Evolutionary conservation across 2,329 filamentous ascomycete species (phyloP).

Genomic region (Trichoderma citrinoviride): DNA sequence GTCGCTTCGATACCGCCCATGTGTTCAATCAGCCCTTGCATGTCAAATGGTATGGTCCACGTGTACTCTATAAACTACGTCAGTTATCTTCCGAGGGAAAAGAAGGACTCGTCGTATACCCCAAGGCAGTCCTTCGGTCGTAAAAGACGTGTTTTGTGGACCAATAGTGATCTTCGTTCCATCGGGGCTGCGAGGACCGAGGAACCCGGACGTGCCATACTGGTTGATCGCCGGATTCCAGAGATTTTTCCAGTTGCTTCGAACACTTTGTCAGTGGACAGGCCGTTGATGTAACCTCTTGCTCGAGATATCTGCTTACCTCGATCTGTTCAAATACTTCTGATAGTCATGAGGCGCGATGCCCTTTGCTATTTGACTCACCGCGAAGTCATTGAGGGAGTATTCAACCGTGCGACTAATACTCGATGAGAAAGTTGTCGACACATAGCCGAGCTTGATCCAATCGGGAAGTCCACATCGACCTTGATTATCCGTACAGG

Average conservation of each 20-base stretch:
- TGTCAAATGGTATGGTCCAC: conserved; percentile 58
- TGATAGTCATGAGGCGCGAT: conserved; percentile 49
- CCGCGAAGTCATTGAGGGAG: conserved; percentile 55
- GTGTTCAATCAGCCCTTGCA: conserved; percentile 48
- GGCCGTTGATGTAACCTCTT: not conserved
- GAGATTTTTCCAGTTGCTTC: conserved; percentile 56
- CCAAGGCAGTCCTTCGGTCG: conserved; percentile 17
- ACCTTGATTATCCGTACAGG: conserved; percentile 51
- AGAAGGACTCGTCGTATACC: not conserved
- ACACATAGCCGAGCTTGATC: conserved; percentile 56
- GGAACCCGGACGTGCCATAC: conserved; percentile 39
- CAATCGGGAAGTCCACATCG: conserved; percentile 59
- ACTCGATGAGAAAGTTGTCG: conserved; percentile 49
- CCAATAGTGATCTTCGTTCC: conserved; percentile 10
- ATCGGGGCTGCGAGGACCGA: conserved; percentile 11
- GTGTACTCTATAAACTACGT: conserved; percentile 47
- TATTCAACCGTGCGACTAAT: conserved; percentile 58
- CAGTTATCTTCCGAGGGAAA: too few relatives aligned
- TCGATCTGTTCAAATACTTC: conserved; percentile 44
- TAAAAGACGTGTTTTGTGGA: conserved; percentile 7
- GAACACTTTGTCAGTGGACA: not conserved
- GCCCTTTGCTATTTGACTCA: conserved; percentile 37
- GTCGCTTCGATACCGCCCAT: conserved; percentile 52
- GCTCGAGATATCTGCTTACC: not conserved
- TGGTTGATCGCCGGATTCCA: conserved; percentile 47